Base-by-base conservation (phyloP, 345 rosid species). In the Citrus inodora region DNA sequence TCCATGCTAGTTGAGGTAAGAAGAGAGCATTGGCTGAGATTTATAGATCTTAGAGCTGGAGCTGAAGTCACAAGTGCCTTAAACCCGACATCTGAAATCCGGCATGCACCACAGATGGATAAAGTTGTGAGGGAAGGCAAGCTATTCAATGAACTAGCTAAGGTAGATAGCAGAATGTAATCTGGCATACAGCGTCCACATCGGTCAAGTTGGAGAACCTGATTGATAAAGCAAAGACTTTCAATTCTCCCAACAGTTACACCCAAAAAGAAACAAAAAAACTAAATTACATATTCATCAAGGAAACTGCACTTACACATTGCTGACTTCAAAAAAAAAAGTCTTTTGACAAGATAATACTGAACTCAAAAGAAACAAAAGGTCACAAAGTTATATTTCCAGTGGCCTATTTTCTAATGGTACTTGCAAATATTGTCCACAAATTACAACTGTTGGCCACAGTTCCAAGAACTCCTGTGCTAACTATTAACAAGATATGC, bases 121-220 rank as follows among this genome's bases (percentile, higher is more conserved):
- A 95, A 75, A 70, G 88, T 85, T 60, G 91, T 85, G 55, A 95
- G 84, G 64, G 78, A 63, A 35, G 90, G 91, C 85, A 93, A 87
- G 86, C 88, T 81, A 59, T 86, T 82, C 48, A 87, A 70, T 70
- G 93, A 87, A 77, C 77, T 82, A 59, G 89, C 92, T 80, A 92
- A 80, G 83, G 94, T 87, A 67, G 82, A 76, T 58, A 24, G 81
- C 76, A 95, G 32, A 38, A 71, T 30, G 74, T 87, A 87, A 86
- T 95, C 99, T 58, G 96, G 74, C 90, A 95, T 55, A 82, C 98
- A 92, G 70, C 91, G 92, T 17, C 99, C 99, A 85, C 96, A 89
- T 67, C 83, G 87, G 79, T 91, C 94, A 42, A 95, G 94, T 82
- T 95, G 99, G 75, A 95, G 87, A 80, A 95, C 93, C 99, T 93